Evolutionary conservation across 1,139 yeast genomes (phyloP).

Genomic region (Magnusiomyces suaveolens): DNA sequence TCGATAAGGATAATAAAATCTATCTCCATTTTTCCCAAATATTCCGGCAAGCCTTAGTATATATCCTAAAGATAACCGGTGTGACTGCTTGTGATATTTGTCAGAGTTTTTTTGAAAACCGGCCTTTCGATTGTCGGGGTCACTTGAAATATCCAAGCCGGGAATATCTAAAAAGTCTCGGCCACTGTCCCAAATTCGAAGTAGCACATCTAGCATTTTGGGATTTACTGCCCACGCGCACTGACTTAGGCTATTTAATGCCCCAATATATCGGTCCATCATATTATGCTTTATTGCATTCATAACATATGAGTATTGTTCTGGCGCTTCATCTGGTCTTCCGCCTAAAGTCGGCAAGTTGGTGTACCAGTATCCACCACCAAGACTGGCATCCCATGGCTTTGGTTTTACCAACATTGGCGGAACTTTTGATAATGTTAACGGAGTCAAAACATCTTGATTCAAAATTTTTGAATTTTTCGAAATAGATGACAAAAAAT

Average conservation of each 20-base stretch:
- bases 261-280: conserved; percentile 54
- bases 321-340: conserved; percentile 53
- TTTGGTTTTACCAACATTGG: conserved; percentile 86
- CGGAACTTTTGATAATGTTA: conserved; percentile 59
- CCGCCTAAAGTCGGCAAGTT: conserved; percentile 53
- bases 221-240: conserved; percentile 85
- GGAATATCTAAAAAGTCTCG: conserved; percentile 66
- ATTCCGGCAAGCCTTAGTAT: conserved; percentile 82
- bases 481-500: conserved; percentile 46
- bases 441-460: neutral
- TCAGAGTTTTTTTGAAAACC: conserved; percentile 33
- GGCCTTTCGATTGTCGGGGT: no score
- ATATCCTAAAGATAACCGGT: conserved; percentile 30
- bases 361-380: conserved; percentile 67
- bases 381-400: conserved; percentile 63
- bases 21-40: conserved; percentile 43
- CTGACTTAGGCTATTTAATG: conserved; percentile 70
- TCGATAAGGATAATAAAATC: conserved; percentile 78
- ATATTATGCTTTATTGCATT: conserved; percentile 64
- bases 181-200: conserved; percentile 71
- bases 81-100: conserved; percentile 51
- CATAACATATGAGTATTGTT: conserved; percentile 67
- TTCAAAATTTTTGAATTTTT: conserved; percentile 38
- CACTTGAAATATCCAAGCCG: no score
- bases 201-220: conserved; percentile 51